Base-by-base conservation (phyloP, 2,329 filamentous ascomycete species). In the Fusarium sp. region DNA sequence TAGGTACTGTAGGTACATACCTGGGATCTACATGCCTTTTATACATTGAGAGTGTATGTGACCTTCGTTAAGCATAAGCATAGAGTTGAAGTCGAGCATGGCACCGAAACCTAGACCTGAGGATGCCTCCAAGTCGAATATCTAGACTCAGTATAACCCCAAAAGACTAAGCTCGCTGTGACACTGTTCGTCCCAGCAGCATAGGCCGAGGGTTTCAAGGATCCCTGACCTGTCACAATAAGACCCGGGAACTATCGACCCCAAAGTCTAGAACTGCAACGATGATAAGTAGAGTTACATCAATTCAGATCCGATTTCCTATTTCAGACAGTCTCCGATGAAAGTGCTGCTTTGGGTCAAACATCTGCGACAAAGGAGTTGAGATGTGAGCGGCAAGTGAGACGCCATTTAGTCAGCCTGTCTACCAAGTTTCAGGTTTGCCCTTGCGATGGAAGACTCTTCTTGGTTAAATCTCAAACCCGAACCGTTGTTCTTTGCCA, bases 361-460 rank as follows among this genome's bases (percentile, higher is more conserved):
- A 22, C 28, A 64, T 69, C 68, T 67, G 58, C 67, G 53, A 73
- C 69, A 54, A 57, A 51, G 35, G 50, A 62, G 68, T 60, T 58
- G 64, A 53, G 47, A 69, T 72, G 64, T 70, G 53, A 72, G 73
- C 59, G 58, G 35, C 45, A 77, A 65, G 64, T 65, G 75, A 77
- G 73, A 77, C 75, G 39, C 61, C 58, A 57, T 59, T 31, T 65
- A 54, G 64, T 54, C 54, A 60, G 44, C 57, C 54, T 71, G 50
- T 45, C 59, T 60, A 71, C 53, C 36, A 38, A 54, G 56, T 64
- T 61, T 64, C 48, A 55, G 44, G n/a, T n/a, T 9, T 53, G 28
- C 68, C 35, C 56, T 13, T 30, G 39, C 33, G 47, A 51, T n/a
- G 51, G 33, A 10, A 57, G 58, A 36, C 58, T 45, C 42, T 59